A percentile compares a stretch with the other conserved stretches of the same genome.
phyloP scores from a whole-genome alignment of 805 yeast species.

The Sugiyamaella americana region DNA sequence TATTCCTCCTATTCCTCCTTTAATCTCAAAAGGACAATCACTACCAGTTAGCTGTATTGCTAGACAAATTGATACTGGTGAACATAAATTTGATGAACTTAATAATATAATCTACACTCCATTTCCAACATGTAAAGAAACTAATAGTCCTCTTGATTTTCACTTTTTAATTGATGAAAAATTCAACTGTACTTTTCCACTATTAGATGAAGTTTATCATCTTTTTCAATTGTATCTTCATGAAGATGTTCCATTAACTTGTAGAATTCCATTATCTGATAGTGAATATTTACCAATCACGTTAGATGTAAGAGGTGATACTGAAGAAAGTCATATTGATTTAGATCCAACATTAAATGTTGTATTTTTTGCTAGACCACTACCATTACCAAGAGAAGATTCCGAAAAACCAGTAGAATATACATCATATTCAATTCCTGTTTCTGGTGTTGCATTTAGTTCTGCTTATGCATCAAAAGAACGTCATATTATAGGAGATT shows the following conservation, averaged over 20 bases:
- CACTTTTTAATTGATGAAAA: conserved; percentile 45
- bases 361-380: conserved; percentile 3
- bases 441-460: conserved; percentile 54
- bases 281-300: conserved; percentile 33
- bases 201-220: conserved; percentile 63
- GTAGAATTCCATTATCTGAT: conserved; percentile 51
- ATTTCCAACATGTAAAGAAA: conserved; percentile 61
- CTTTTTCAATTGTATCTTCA: conserved; percentile 70
- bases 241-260: conserved; percentile 70
- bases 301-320: conserved; percentile 12
- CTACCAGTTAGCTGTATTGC: conserved; percentile 54
- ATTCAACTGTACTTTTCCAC: conserved; percentile 52
- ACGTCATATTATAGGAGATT: conserved; percentile 60
- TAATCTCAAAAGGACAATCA: background rate
- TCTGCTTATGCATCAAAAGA: conserved; percentile 52
- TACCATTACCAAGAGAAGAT: background rate
- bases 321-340: conserved; percentile 17
- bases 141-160: conserved; percentile 53
- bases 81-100: conserved; percentile 56
- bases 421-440: conserved; percentile 28
- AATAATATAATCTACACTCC: conserved; percentile 50
- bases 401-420: background rate
- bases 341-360: conserved; percentile 14
- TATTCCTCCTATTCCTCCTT: background rate
- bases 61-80: conserved; percentile 69